Evolutionary conservation across 2,329 filamentous ascomycete genomes (phyloP), one percentile per base, ranked within the genome.

Genomic region (Sporothrix curviconia): DNA sequence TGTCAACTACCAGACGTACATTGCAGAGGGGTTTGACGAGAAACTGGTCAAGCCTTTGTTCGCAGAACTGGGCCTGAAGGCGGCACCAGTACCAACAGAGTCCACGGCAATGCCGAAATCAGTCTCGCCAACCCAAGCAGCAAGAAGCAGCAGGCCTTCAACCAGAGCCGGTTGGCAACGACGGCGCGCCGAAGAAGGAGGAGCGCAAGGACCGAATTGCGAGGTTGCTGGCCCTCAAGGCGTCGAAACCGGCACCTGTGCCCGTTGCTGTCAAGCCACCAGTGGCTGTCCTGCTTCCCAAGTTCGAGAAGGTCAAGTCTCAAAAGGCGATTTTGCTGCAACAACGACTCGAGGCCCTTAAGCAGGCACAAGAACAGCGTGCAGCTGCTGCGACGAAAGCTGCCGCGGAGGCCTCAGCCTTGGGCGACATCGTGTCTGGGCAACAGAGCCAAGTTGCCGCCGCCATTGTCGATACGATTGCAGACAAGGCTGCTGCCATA

Each of bases 121-220:
- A 44, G 12, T 37, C 24, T 42, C 47, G 55, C 19, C 60, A 8
- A 46, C 32, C 7, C 40, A 47, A 7, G 3, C 50, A 9, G 17
- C 36, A 7, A n/a, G 43, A 49, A 43, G 4, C 39, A n/a, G 49
- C 5, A 15, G 19, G 22, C 7, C 7, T 36, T 5, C n/a, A 44
- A 24, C 7, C 36, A 2, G 11, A 46, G 11, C 14, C 40, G 3
- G 7, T 17, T 4, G 34, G 7, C 7, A 30, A 37, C 49, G 37
- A 39, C n/a, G 17, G 36, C 19, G 49, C 36, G 1, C 36, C 59
- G 1, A 60, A 62, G 22, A 46, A 58, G n/a, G 77, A 87, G 62
- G 84, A 88, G 65, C 80, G 89, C 22, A 89, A 89, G 64, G 87
- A 90, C 62, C 83, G 89, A 42, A 89, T 92, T 59, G 87, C 88